Percentiles rank a stretch among this genome's conserved stretches.
Evolutionary conservation across 257 asterid species (phyloP).

Genomic region (Fraxinus excelsior): DNA sequence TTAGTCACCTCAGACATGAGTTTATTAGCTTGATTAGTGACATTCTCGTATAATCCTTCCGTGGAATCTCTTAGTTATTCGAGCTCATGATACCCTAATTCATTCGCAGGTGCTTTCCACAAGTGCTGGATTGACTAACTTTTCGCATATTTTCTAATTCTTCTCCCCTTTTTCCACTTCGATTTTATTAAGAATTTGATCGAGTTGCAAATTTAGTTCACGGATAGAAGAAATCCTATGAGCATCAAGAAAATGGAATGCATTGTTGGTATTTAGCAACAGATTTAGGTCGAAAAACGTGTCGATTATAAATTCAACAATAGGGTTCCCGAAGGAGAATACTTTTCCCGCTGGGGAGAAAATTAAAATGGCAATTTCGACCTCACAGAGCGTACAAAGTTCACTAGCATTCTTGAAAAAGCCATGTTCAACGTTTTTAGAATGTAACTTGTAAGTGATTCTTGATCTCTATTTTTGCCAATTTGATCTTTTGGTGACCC

Average conservation of each 20-base stretch:
- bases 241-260: conserved; percentile 40
- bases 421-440: conserved; percentile 65
- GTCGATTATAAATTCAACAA: conserved; percentile 32
- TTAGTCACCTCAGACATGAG: not conserved
- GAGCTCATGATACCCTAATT: conserved; percentile 23
- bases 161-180: conserved; percentile 31
- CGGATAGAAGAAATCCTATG: conserved; percentile 44
- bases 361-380: conserved; percentile 48
- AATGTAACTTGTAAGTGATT: conserved; percentile 72
- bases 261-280: not conserved
- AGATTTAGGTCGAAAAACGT: conserved; percentile 15
- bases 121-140: conserved; percentile 24
- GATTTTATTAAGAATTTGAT: conserved; percentile 32
- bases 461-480: conserved; percentile 55
- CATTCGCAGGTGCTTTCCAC: conserved; percentile 31
- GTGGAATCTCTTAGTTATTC: conserved; percentile 2
- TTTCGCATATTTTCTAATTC: conserved; percentile 27
- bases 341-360: conserved; percentile 57
- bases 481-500: conserved; percentile 62
- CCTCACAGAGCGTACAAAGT: conserved; percentile 63
- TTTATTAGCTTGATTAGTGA: not conserved
- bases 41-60: not conserved
- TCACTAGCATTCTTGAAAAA: conserved; percentile 82
- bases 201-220: conserved; percentile 45
- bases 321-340: conserved; percentile 65